Evolutionary conservation across 805 yeast species (phyloP).

Genomic region (Candida parachauliodes): DNA sequence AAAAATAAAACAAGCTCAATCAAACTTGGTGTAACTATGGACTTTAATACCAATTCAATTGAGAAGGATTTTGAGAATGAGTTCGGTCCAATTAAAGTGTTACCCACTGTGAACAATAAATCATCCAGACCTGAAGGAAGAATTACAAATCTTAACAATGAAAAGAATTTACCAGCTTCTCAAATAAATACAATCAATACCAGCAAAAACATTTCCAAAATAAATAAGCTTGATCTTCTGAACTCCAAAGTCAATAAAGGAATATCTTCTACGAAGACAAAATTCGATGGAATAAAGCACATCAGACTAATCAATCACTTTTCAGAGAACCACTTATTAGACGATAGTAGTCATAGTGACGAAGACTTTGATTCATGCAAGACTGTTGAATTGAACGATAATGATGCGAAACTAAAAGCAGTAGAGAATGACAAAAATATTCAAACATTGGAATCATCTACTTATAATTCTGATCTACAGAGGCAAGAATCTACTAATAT

Average conservation of each 20-base stretch:
- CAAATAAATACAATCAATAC: neutral
- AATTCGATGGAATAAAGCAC: constrained; percentile 3
- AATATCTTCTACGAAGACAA: neutral
- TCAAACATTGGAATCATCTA: neutral
- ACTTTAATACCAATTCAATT: neutral
- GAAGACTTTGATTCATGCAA: neutral
- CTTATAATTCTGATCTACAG: neutral
- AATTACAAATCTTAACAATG: too few relatives aligned
- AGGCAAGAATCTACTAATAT: too few relatives aligned
- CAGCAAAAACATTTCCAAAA: neutral
- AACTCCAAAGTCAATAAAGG: neutral
- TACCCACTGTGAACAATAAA: constrained; percentile 12
- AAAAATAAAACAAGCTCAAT: neutral
- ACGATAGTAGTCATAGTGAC: constrained; percentile 1
- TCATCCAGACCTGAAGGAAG: neutral
- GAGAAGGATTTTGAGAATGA: constrained; percentile 28
- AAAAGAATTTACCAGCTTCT: neutral
- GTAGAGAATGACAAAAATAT: neutral
- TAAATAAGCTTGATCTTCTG: neutral
- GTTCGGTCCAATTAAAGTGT: constrained; percentile 24
- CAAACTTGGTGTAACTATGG: too few relatives aligned
- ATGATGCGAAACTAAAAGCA: neutral
- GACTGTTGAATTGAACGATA: neutral
- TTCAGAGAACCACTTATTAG: constrained; percentile 1
- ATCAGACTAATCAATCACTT: constrained; percentile 1